phyloP scores from a whole-genome alignment of 345 rosid genomes.

The Raphanus sativus region DNA sequence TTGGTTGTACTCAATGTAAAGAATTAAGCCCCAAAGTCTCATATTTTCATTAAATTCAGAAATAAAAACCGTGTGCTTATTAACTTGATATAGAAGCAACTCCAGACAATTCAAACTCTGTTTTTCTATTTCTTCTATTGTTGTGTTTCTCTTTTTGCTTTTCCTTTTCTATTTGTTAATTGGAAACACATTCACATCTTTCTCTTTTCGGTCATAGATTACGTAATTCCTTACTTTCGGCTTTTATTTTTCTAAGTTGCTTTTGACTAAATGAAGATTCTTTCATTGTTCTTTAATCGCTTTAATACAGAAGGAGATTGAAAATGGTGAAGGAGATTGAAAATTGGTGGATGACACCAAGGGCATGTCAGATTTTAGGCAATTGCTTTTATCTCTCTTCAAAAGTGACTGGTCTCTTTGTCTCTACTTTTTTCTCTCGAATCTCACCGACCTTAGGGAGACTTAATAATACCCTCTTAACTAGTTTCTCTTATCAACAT shows the following conservation, averaged over 20 bases:
- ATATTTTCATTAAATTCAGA: not conserved
- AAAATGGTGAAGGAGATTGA: constrained; percentile 26
- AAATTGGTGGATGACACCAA: constrained; percentile 11
- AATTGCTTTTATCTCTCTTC: constrained; percentile 30
- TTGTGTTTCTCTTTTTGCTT: constrained; percentile 22
- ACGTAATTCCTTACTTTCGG: constrained; percentile 32
- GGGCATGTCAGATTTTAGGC: constrained; percentile 25
- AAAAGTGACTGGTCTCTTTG: constrained; percentile 35
- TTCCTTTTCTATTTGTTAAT: constrained; percentile 1
- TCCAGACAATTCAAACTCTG: constrained; percentile 32
- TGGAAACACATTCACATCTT: constrained; percentile 18
- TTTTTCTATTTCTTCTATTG: constrained; percentile 20
- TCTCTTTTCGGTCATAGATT: constrained; percentile 26
- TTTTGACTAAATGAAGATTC: constrained; percentile 40
- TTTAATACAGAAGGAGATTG: constrained; percentile 20
- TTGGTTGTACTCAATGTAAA: not conserved
- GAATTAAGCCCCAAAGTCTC: not conserved
- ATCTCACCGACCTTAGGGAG: constrained; percentile 33
- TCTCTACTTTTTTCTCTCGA: constrained; percentile 28
- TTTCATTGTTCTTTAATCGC: constrained; percentile 23
- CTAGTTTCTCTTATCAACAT: constrained; percentile 17
- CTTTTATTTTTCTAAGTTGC: constrained; percentile 26
- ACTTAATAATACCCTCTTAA: constrained; percentile 14
- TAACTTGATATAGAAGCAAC: constrained; percentile 38
- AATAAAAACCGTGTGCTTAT: not conserved